A percentile compares a stretch with the other conserved stretches of the same genome.
Conservation (phyloP, 2,329 filamentous ascomycete genomes). For the Neopestalotiopsis sp. region DNA sequence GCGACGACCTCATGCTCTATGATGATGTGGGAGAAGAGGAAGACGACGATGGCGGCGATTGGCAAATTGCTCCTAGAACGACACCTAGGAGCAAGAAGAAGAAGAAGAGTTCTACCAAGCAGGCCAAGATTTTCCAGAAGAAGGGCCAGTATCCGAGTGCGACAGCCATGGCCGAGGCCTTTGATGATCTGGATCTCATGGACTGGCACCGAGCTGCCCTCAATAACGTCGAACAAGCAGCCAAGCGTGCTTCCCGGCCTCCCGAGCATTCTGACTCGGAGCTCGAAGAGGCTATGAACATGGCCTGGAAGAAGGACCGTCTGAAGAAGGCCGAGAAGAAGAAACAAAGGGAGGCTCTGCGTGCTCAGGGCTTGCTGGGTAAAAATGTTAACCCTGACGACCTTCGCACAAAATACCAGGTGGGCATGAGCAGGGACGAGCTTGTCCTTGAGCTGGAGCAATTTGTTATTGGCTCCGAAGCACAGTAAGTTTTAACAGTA, state of each 20-base stretch:
- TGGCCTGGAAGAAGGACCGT: slow-evolving; percentile 70
- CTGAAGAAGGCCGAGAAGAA: slow-evolving; percentile 74
- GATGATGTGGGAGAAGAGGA: slow-evolving; percentile 47
- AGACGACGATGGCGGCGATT: slow-evolving; percentile 33
- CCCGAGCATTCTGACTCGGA: slow-evolving; percentile 71
- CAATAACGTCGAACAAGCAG: slow-evolving; percentile 52
- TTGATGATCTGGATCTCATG: slow-evolving; percentile 82
- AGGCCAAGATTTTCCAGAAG: slow-evolving; percentile 29
- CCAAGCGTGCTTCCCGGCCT: slow-evolving; percentile 63
- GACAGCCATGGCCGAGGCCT: slow-evolving; percentile 49
- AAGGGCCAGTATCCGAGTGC: slow-evolving; percentile 44
- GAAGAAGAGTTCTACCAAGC: slow-evolving; percentile 32
- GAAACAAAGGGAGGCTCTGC: slow-evolving; percentile 70
- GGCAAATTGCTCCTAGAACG: slow-evolving; percentile 29
- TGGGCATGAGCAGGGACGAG: slow-evolving; percentile 73
- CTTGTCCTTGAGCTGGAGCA: slow-evolving; percentile 73
- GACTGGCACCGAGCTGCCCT: slow-evolving; percentile 77
- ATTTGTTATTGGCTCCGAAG: slow-evolving; percentile 69
- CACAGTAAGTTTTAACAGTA: slow-evolving; percentile 57
- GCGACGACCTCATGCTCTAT: slow-evolving; percentile 63
- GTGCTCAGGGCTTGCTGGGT: slow-evolving; percentile 69
- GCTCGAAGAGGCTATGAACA: slow-evolving; percentile 62
- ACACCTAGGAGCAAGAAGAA: slow-evolving; percentile 32
- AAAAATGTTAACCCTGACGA: slow-evolving; percentile 60
- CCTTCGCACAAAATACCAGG: slow-evolving; percentile 72